Percentiles rank a stretch among this genome's conserved stretches.
Conservation (phyloP, 176 grass and related monocot genomes). For the Thinopyrum elongatum region DNA sequence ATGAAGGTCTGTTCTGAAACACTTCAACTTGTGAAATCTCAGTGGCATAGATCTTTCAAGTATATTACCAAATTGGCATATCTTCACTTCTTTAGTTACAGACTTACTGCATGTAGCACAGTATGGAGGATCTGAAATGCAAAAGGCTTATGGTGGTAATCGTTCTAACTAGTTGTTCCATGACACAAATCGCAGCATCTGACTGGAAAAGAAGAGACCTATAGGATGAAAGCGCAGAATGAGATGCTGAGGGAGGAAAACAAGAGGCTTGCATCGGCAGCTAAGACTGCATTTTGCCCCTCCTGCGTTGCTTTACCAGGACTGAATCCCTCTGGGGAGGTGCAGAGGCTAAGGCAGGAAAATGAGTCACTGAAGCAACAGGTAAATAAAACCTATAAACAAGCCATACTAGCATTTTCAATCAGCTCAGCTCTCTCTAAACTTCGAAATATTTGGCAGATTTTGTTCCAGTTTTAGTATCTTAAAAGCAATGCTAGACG, state of each 20-base stretch:
- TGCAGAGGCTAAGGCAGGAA: constrained; percentile 26
- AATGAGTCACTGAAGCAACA: constrained; percentile 37
- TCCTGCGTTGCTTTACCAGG: constrained; percentile 16
- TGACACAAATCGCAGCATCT: constrained; percentile 37
- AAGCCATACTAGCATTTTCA: neutral
- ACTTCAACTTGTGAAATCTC: neutral
- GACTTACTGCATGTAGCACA: neutral
- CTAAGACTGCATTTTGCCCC: constrained; percentile 6
- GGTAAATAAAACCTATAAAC: constrained; percentile 30
- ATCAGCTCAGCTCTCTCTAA: neutral
- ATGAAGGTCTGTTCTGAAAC: constrained; percentile 35
- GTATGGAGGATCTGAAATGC: neutral
- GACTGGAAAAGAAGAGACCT: constrained; percentile 50
- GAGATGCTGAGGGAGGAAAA: constrained; percentile 47
- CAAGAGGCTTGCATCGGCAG: constrained; percentile 26
- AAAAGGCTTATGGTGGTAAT: too few relatives aligned
- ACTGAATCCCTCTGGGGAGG: constrained; percentile 11
- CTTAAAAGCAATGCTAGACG: neutral
- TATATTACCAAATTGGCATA: neutral
- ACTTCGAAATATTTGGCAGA: neutral
- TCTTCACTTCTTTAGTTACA: neutral
- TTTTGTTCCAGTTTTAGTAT: neutral
- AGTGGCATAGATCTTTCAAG: too few relatives aligned
- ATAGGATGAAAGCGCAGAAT: constrained; percentile 50
- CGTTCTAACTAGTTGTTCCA: neutral